Conservation (phyloP, 768 basidiomycete species). For the Lyophyllum decastes region DNA sequence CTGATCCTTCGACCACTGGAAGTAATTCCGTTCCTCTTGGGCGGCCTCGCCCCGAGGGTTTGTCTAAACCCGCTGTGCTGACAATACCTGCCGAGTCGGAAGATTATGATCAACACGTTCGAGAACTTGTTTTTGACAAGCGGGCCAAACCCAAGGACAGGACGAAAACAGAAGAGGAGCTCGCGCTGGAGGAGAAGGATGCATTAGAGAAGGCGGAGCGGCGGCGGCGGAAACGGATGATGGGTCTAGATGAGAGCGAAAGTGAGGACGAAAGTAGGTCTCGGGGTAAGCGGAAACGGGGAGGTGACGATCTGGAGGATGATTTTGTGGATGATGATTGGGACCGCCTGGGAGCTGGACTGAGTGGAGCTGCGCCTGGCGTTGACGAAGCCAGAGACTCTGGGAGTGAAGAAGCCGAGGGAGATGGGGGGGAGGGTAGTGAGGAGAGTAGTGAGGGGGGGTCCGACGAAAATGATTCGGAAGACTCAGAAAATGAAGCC, state of each 20-base stretch:
- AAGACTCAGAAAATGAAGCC: slow-evolving; percentile 30
- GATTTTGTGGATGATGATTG: slow-evolving; percentile 60
- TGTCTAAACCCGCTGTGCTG: slow-evolving; percentile 18
- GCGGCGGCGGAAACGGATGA: slow-evolving; percentile 78
- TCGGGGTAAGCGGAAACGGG: slow-evolving; percentile 56
- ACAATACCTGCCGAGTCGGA: slow-evolving; percentile 35
- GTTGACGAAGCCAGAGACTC: slow-evolving; percentile 39
- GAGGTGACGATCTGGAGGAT: slow-evolving; percentile 90
- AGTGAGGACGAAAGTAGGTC: slow-evolving; percentile 55
- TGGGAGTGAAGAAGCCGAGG: slow-evolving; percentile 41
- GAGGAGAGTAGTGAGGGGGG: slow-evolving; percentile 32
- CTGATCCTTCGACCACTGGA: slow-evolving; percentile 47
- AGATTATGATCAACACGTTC: slow-evolving; percentile 91
- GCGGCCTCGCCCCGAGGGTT: slow-evolving; percentile 9
- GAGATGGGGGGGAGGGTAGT: slow-evolving; percentile 32
- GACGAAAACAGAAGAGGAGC: slow-evolving; percentile 95
- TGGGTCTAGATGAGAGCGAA: slow-evolving; percentile 73
- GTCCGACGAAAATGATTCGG: slow-evolving; percentile 35
- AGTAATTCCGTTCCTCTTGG: slow-evolving; percentile 38
- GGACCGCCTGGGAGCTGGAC: slow-evolving; percentile 41
- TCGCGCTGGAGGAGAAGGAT: slow-evolving; percentile 87
- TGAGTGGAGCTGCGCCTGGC: slow-evolving; percentile 34
- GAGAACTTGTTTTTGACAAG: slow-evolving; percentile 90
- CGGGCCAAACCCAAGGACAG: slow-evolving; percentile 93
- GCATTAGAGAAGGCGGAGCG: slow-evolving; percentile 84